phyloP scores from a whole-genome alignment of 192 early-diverging fungal genomes.

The Coemansia sp. region DNA sequence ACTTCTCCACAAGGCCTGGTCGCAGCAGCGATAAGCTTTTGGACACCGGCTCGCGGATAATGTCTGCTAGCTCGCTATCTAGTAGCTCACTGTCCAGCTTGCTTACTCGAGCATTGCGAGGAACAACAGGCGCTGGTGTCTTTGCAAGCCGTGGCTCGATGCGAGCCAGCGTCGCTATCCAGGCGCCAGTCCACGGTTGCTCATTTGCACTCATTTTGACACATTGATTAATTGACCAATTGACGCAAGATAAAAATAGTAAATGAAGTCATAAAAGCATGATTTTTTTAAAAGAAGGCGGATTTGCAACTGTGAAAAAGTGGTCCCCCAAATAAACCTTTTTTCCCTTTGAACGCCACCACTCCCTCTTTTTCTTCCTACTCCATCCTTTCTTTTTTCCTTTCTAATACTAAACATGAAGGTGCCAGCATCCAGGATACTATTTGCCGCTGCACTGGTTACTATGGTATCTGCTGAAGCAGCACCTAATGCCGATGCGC shows the following conservation, averaged over 20 bases:
- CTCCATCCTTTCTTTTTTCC: slow-evolving; percentile 7
- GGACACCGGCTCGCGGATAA: slow-evolving; percentile 75
- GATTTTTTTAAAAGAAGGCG: too few relatives aligned
- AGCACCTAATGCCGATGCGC: background rate
- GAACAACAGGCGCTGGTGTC: slow-evolving; percentile 54
- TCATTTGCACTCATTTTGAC: slow-evolving; percentile 5
- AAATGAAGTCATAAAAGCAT: background rate
- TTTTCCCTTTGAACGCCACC: slow-evolving; percentile 6
- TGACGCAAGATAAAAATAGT: background rate
- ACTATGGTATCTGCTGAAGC: slow-evolving; percentile 5
- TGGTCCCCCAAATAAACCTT: slow-evolving; percentile 1
- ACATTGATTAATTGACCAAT: too few relatives aligned
- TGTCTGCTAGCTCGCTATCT: slow-evolving; percentile 71
- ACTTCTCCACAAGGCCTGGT: slow-evolving; percentile 57
- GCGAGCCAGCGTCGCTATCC: slow-evolving; percentile 37
- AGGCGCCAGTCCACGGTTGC: slow-evolving; percentile 39
- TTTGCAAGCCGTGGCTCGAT: slow-evolving; percentile 60
- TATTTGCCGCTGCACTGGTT: slow-evolving; percentile 16
- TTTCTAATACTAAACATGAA: slow-evolving; percentile 5
- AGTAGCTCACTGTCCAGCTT: slow-evolving; percentile 84
- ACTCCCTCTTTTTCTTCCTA: slow-evolving; percentile 5
- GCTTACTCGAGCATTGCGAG: slow-evolving; percentile 61
- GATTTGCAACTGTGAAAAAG: too few relatives aligned
- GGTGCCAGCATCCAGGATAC: background rate
- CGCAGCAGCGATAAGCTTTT: slow-evolving; percentile 60